phyloP scores from a whole-genome alignment of 352 stramenopile genomes.

The Pythium inflatum region DNA sequence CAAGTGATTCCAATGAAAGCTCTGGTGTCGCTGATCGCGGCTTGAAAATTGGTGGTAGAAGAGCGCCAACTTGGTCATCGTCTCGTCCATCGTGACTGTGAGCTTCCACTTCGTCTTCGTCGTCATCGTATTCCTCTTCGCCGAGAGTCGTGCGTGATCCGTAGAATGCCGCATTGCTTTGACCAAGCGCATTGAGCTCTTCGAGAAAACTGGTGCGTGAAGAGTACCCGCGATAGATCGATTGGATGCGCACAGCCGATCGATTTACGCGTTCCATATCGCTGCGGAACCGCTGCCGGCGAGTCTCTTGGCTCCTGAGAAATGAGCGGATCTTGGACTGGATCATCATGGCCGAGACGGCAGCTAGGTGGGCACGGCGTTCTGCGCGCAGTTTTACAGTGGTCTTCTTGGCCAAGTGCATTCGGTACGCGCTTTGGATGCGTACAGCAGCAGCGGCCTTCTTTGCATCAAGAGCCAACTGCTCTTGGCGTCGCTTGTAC shows the following conservation, averaged over 20 bases:
- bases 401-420: slow-evolving; percentile 44
- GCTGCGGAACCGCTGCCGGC: slow-evolving; percentile 46
- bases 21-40: not conserved
- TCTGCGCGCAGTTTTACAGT: slow-evolving; percentile 41
- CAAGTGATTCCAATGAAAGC: too few species aligned
- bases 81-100: not conserved
- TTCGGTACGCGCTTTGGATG: slow-evolving; percentile 58
- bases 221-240: slow-evolving; percentile 70
- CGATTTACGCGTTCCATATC: slow-evolving; percentile 69
- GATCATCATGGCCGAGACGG: slow-evolving; percentile 64
- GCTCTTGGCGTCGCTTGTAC: slow-evolving; percentile 56
- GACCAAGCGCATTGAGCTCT: slow-evolving; percentile 45
- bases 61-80: too few species aligned
- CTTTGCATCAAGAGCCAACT: slow-evolving; percentile 52
- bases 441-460: slow-evolving; percentile 41
- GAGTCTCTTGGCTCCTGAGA: slow-evolving; percentile 45
- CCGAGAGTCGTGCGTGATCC: slow-evolving; percentile 19
- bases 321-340: slow-evolving; percentile 73
- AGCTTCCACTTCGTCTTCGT: slow-evolving; percentile 18
- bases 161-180: not conserved
- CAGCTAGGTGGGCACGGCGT: slow-evolving; percentile 55
- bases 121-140: slow-evolving; percentile 18
- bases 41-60: not conserved
- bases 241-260: slow-evolving; percentile 66
- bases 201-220: slow-evolving; percentile 47